These are phyloP conservation scores for Boechera divaricarpa DNA, from an alignment of 345 rosid species.

Conservation along the genomic window DNA sequence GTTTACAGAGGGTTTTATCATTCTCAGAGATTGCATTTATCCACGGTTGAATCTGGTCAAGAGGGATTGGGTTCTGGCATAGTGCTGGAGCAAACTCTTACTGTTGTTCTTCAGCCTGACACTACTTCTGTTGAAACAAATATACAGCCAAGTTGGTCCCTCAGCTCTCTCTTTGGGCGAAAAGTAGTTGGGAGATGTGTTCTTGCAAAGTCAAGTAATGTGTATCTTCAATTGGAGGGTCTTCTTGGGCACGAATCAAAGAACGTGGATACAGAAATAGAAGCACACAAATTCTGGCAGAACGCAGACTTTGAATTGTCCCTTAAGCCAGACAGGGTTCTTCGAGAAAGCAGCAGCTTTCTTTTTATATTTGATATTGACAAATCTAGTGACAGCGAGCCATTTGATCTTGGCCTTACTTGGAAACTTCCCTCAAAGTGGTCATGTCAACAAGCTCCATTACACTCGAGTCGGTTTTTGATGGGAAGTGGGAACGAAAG, in stretches of 20 bases:
- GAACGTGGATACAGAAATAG: conserved; percentile 46
- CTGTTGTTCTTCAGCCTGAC: conserved; percentile 77
- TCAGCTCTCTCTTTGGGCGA: conserved; percentile 85
- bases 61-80: conserved; percentile 60
- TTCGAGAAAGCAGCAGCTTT: conserved; percentile 57
- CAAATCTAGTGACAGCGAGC: conserved; percentile 58
- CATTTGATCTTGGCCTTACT: conserved; percentile 71
- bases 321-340: conserved; percentile 63
- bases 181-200: conserved; percentile 67
- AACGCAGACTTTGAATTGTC: conserved; percentile 62
- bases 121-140: conserved; percentile 45
- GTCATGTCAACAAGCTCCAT: conserved; percentile 74
- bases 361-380: conserved; percentile 64
- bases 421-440: conserved; percentile 82
- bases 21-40: conserved; percentile 82
- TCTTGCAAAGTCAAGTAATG: conserved; percentile 76
- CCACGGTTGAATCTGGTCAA: conserved; percentile 45
- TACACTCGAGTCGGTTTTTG: conserved; percentile 78
- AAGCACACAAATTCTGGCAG: conserved; percentile 37
- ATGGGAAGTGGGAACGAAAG: conserved; percentile 99
- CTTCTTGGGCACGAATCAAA: conserved; percentile 51
- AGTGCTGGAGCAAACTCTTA: conserved; percentile 79
- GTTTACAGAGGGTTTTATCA: conserved; percentile 91
- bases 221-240: conserved; percentile 76
- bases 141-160: conserved; percentile 83